Conservation (phyloP, 768 basidiomycete species). For the Clavulina sp. region DNA sequence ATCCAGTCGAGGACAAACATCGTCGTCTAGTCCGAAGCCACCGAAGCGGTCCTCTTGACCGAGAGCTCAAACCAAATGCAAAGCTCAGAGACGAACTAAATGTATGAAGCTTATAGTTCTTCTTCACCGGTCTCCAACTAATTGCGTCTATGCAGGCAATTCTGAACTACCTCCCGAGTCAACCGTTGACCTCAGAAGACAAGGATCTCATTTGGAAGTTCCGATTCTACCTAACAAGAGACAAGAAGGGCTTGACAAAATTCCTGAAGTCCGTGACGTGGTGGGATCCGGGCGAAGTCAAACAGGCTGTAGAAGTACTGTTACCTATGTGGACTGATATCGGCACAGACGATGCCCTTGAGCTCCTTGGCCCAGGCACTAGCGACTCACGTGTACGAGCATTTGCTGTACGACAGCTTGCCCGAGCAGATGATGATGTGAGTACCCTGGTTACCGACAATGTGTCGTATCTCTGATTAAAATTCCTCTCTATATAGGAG, state of each 20-base stretch:
- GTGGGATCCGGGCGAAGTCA: constrained; percentile 90
- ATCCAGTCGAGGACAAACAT: constrained; percentile 96
- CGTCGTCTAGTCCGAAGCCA: constrained; percentile 87
- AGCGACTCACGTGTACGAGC: constrained; percentile 84
- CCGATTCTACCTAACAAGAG: constrained; percentile 87
- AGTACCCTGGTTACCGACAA: constrained; percentile 13
- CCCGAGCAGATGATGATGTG: constrained; percentile 87
- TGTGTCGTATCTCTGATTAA: neutral
- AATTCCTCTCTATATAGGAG: constrained; percentile 36
- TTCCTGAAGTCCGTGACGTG: constrained; percentile 96
- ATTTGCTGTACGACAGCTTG: constrained; percentile 85
- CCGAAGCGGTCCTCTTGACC: constrained; percentile 82
- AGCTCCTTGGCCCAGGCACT: constrained; percentile 77
- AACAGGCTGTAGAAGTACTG: constrained; percentile 92
- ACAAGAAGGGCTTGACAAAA: constrained; percentile 89
- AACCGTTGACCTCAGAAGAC: constrained; percentile 71
- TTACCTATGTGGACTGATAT: constrained; percentile 95
- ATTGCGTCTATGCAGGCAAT: constrained; percentile 42
- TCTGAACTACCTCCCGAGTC: constrained; percentile 80
- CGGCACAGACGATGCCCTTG: constrained; percentile 90
- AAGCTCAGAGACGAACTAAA: constrained; percentile 86
- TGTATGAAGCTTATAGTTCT: constrained; percentile 28
- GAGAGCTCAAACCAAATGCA: constrained; percentile 93
- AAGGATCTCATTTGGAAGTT: constrained; percentile 98
- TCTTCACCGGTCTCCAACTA: neutral